A percentile compares a stretch with the other conserved stretches of the same genome.
These are phyloP conservation scores for Agaricales sp. DNA, from an alignment of 1,284 basidiomycete species.

Conservation along the genomic window DNA sequence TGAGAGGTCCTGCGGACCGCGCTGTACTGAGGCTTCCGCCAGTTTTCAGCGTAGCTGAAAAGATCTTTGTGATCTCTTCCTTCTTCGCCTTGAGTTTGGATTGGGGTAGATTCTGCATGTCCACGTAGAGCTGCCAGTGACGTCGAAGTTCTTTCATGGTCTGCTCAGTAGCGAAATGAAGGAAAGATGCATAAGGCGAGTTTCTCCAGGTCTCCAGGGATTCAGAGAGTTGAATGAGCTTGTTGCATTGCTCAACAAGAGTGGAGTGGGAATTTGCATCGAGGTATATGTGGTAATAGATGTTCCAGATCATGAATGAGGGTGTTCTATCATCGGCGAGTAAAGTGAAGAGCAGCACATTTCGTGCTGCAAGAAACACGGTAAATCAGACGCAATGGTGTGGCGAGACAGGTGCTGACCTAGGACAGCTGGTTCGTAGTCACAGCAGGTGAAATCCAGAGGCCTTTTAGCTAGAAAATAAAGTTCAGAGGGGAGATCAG, in stretches of 20 bases:
- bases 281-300: constrained; percentile 46
- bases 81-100: constrained; percentile 7
- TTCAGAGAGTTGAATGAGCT: constrained; percentile 26
- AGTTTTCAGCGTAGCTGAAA: constrained; percentile 3
- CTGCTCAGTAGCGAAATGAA: constrained; percentile 22
- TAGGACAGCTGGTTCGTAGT: constrained; percentile 44
- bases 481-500: background rate
- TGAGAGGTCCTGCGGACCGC: constrained; percentile 27
- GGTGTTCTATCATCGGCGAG: constrained; percentile 23
- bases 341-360: constrained; percentile 22
- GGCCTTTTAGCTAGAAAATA: constrained; percentile 20
- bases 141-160: constrained; percentile 27
- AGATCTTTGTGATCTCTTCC: constrained; percentile 11
- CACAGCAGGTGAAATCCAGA: constrained; percentile 52
- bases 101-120: constrained; percentile 6
- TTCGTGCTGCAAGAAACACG: constrained; percentile 23
- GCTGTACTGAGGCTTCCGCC: constrained; percentile 6
- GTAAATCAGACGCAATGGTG: background rate
- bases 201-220: constrained; percentile 27
- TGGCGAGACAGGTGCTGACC: constrained; percentile 24
- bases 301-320: constrained; percentile 34
- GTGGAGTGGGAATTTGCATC: constrained; percentile 27
- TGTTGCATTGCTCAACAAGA: constrained; percentile 33
- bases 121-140: constrained; percentile 24
- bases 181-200: constrained; percentile 22